Conservation (phyloP, 2,329 filamentous ascomycete genomes). For the Aspergillus pseudoterreus region DNA sequence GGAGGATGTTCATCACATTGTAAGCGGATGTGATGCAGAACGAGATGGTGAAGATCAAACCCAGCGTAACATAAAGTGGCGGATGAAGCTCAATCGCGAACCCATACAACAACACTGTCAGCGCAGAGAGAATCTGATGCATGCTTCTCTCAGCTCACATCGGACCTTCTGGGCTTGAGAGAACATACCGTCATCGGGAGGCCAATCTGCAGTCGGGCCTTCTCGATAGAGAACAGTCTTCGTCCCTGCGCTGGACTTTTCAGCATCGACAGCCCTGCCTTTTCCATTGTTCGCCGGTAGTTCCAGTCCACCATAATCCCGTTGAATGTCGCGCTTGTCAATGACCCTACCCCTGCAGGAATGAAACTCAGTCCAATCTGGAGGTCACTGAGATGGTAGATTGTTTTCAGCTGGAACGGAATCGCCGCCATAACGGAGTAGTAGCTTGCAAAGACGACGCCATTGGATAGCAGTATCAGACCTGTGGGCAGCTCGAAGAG, state of each 20-base stretch:
- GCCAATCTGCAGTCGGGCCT: constrained; percentile 39
- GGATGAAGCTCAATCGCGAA: constrained; percentile 37
- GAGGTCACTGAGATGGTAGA: constrained; percentile 40
- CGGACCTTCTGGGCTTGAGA: too few species aligned
- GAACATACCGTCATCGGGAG: constrained; percentile 21
- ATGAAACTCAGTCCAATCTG: constrained; percentile 43
- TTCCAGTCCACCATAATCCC: constrained; percentile 44
- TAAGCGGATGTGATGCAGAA: constrained; percentile 40
- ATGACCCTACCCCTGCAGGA: constrained; percentile 39
- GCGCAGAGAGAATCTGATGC: constrained; percentile 2
- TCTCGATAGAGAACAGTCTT: constrained; percentile 41
- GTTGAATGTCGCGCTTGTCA: constrained; percentile 38
- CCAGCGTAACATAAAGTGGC: constrained; percentile 33
- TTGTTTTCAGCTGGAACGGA: constrained; percentile 30
- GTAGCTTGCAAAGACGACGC: constrained; percentile 39
- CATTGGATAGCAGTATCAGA: constrained; percentile 36
- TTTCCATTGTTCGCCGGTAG: constrained; percentile 34
- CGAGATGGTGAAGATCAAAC: constrained; percentile 36
- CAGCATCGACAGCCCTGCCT: constrained; percentile 27
- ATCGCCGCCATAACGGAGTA: constrained; percentile 42
- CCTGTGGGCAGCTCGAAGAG: constrained; percentile 33
- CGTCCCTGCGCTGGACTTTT: constrained; percentile 29
- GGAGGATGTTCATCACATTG: constrained; percentile 45
- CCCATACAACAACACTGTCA: constrained; percentile 36
- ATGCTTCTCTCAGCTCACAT: too few species aligned